Percentiles rank a stretch among this genome's conserved stretches.
These are phyloP conservation scores for Penicillium sp. DNA, from an alignment of 2,329 filamentous ascomycete genomes.

Conservation along the genomic window DNA sequence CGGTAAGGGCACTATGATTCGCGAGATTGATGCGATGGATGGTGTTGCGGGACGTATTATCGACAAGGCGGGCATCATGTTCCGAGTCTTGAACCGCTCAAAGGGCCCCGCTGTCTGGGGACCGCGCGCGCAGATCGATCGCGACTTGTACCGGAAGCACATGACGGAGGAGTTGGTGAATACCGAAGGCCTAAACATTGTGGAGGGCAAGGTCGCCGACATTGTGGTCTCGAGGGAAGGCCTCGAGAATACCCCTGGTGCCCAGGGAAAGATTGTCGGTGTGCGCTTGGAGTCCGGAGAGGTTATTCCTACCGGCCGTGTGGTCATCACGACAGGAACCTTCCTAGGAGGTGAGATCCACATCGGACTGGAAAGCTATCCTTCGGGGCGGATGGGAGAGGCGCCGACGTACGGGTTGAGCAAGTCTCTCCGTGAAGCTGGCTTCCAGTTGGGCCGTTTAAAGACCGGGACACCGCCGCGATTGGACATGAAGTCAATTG, in stretches of 20 bases:
- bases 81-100: slow-evolving; percentile 80
- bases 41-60: slow-evolving; percentile 85
- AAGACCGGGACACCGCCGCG: slow-evolving; percentile 97
- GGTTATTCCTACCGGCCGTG: slow-evolving; percentile 74
- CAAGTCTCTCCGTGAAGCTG: slow-evolving; percentile 84
- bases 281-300: slow-evolving; percentile 87
- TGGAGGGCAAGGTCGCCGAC: slow-evolving; percentile 88
- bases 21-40: slow-evolving; percentile 93
- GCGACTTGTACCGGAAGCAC: slow-evolving; percentile 81
- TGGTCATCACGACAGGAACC: slow-evolving; percentile 94
- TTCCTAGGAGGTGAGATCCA: slow-evolving; percentile 97
- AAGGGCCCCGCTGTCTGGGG: slow-evolving; percentile 98
- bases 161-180: slow-evolving; percentile 83
- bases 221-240: slow-evolving; percentile 72
- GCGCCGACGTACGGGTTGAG: slow-evolving; percentile 90
- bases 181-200: slow-evolving; percentile 77
- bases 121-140: slow-evolving; percentile 92
- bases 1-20: slow-evolving; percentile 93
- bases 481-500: slow-evolving; percentile 78
- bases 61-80: slow-evolving; percentile 94
- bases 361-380: slow-evolving; percentile 81
- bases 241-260: slow-evolving; percentile 51
- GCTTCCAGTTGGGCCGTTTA: slow-evolving; percentile 83
- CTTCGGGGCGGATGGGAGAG: slow-evolving; percentile 90
- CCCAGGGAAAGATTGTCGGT: slow-evolving; percentile 75